These are phyloP conservation scores for Plasmodium reichenowi DNA, from an alignment of 169 alveolate genomes.

Conservation along the genomic window DNA sequence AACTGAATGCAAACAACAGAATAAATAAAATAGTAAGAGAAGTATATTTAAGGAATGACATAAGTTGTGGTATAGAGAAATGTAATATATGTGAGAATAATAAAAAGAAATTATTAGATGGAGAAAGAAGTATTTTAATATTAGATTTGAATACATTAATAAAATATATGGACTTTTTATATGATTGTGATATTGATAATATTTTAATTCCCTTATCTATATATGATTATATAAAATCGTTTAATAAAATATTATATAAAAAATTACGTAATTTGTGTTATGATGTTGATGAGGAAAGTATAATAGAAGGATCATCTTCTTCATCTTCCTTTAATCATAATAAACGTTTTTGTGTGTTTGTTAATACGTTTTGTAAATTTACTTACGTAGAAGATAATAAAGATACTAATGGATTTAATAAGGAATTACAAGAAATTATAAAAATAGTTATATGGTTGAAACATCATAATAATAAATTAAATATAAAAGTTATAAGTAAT, in stretches of 20 bases:
- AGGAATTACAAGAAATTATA: conserved; percentile 60
- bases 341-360: conserved; percentile 55
- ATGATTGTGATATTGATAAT: conserved; percentile 58
- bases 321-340: conserved; percentile 5
- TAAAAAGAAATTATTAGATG: conserved; percentile 55
- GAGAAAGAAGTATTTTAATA: conserved; percentile 43
- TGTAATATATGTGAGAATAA: conserved; percentile 71
- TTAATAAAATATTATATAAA: conserved; percentile 58
- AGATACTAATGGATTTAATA: neutral
- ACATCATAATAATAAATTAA: conserved; percentile 36
- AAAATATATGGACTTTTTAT: conserved; percentile 65
- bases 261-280: conserved; percentile 67
- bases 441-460: conserved; percentile 69
- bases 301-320: neutral
- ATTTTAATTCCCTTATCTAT: conserved; percentile 60
- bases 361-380: conserved; percentile 60
- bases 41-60: conserved; percentile 60
- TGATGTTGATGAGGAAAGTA: conserved; percentile 35
- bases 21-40: conserved; percentile 67
- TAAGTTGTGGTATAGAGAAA: conserved; percentile 73
- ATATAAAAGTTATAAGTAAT: conserved; percentile 36
- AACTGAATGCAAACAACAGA: conserved; percentile 28
- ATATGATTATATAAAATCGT: conserved; percentile 54
- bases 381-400: conserved; percentile 61
- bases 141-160: conserved; percentile 44